Evolutionary conservation across 129 eudicot species (phyloP).

Genomic region (Kitagawia praeruptora): DNA sequence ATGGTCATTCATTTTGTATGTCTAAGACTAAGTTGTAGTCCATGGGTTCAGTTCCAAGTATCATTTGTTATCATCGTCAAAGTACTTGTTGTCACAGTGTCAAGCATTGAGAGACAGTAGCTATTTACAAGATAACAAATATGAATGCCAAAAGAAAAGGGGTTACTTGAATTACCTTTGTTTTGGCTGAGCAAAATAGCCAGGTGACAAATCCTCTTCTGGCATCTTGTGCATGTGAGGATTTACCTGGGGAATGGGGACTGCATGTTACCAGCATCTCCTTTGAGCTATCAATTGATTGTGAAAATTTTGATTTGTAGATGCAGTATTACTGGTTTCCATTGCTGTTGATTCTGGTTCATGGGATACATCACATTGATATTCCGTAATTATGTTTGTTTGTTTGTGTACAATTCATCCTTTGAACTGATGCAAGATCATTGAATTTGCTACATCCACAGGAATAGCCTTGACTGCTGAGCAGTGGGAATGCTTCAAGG

Average conservation of each 20-base stretch:
- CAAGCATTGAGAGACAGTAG: background rate
- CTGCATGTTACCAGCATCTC: slow-evolving; percentile 55
- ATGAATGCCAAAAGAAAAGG: background rate
- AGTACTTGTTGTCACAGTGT: slow-evolving; percentile 20
- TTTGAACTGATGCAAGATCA: background rate
- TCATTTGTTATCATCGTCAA: slow-evolving; percentile 34
- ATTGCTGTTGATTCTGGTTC: background rate
- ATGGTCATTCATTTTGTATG: slow-evolving; percentile 47
- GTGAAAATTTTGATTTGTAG: background rate
- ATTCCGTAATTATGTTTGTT: background rate
- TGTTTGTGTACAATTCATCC: background rate
- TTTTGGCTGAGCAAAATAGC: slow-evolving; percentile 45
- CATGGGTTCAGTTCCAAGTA: slow-evolving; percentile 6
- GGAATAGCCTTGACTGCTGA: slow-evolving; percentile 90
- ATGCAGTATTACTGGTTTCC: background rate
- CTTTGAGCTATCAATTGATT: slow-evolving; percentile 43
- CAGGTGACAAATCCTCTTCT: slow-evolving; percentile 56
- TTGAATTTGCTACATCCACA: slow-evolving; percentile 20
- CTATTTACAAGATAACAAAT: background rate
- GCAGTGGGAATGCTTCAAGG: slow-evolving; percentile 73
- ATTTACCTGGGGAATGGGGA: slow-evolving; percentile 20
- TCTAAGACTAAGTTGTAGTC: slow-evolving; percentile 42
- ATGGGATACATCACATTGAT: background rate
- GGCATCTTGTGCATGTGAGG: slow-evolving; percentile 48
- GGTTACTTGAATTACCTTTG: slow-evolving; percentile 27